Percentiles rank a stretch among this genome's conserved stretches.
Conservation (phyloP, 495 filamentous ascomycete genomes). For the Hypoxylon lenormandii region DNA sequence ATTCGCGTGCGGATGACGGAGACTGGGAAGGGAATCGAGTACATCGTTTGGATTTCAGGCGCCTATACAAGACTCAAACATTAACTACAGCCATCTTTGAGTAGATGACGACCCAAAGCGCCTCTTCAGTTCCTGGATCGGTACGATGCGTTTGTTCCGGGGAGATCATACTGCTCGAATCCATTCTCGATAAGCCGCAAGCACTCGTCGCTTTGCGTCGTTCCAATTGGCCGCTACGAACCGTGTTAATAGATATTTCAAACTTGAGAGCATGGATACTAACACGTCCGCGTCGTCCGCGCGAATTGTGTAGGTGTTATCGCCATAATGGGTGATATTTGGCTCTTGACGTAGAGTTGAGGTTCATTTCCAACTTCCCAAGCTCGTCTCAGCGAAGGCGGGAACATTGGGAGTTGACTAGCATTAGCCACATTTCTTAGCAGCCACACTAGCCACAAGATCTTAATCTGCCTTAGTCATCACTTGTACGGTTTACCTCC, state of each 20-base stretch:
- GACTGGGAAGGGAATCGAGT: constrained; percentile 87
- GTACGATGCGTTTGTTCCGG: constrained; percentile 11
- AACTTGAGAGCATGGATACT: constrained; percentile 52
- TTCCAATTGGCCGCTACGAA: constrained; percentile 81
- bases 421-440: constrained; percentile 11
- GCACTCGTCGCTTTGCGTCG: constrained; percentile 84
- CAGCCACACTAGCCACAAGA: constrained; percentile 33
- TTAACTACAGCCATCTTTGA: constrained; percentile 7
- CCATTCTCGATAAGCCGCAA: constrained; percentile 92
- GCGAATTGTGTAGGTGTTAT: constrained; percentile 95
- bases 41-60: constrained; percentile 95
- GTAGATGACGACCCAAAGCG: not conserved
- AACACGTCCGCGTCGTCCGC: constrained; percentile 88
- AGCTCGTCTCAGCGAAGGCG: constrained; percentile 32
- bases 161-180: constrained; percentile 81
- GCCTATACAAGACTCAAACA: constrained; percentile 66
- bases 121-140: not conserved
- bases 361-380: constrained; percentile 39
- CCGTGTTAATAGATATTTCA: constrained; percentile 28
- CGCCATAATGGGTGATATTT: constrained; percentile 55
- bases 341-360: constrained; percentile 39
- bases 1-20: constrained; percentile 91
- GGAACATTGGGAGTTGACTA: constrained; percentile 11
- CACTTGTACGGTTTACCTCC: too few relatives aligned
- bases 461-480: constrained; percentile 27